Conservation (phyloP, 306 rosid species). For the Cucurbita maxima region DNA sequence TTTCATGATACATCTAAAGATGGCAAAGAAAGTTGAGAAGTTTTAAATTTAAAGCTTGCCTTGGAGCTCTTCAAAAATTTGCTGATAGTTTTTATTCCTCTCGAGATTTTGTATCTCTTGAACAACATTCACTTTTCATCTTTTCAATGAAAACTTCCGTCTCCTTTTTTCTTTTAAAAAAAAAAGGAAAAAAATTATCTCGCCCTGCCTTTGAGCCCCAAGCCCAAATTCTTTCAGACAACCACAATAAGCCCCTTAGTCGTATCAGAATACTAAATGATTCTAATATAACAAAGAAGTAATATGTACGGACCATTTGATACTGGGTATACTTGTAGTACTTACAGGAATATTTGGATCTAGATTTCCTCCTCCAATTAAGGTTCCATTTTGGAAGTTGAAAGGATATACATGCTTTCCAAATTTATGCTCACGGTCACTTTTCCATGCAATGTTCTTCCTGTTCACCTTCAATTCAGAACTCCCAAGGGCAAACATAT, state of each 20-base stretch:
- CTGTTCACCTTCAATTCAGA: conserved; percentile 56
- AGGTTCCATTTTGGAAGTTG: conserved; percentile 86
- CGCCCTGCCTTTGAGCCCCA: background rate
- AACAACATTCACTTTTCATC: too few relatives aligned
- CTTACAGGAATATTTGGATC: conserved; percentile 69
- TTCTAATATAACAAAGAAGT: background rate
- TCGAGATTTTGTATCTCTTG: background rate
- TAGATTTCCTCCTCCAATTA: conserved; percentile 73
- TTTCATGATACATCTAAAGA: background rate
- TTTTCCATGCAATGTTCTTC: conserved; percentile 90
- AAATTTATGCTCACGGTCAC: conserved; percentile 77
- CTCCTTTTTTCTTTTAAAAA: background rate
- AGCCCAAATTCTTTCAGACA: background rate
- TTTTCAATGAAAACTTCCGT: background rate
- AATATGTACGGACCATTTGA: background rate
- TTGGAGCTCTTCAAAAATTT: background rate
- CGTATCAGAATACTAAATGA: background rate
- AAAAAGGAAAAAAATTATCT: too few relatives aligned
- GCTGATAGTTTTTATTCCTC: background rate
- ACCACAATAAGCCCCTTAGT: background rate
- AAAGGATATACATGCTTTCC: conserved; percentile 83
- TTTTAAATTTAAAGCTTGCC: background rate
- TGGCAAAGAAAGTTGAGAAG: background rate
- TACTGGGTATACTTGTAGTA: conserved; percentile 12
- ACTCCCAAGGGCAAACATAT: conserved; percentile 43